Evolutionary conservation across 345 rosid genomes (phyloP).

Genomic region (Aquilaria yunnanensis): DNA sequence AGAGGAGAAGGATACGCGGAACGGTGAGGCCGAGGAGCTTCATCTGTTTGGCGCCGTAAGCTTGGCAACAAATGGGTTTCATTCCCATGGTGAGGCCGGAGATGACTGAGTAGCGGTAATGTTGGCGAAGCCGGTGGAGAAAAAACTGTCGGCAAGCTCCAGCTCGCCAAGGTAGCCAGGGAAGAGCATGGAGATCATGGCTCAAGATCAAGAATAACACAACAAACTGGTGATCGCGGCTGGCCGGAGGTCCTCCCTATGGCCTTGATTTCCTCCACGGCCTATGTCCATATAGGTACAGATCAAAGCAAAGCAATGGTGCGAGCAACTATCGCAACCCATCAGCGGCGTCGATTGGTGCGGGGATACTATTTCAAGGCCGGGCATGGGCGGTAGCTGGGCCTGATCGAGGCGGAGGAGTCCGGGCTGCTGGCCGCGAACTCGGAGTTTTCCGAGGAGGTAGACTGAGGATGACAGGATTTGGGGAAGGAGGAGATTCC

Average conservation of each 20-base stretch:
- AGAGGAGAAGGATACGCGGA: conserved; percentile 88
- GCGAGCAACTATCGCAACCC: no score
- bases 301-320: no score
- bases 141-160: conserved; percentile 92
- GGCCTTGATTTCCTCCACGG: conserved; percentile 69
- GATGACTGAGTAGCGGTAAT: conserved; percentile 93
- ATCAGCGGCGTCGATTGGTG: no score
- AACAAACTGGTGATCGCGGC: conserved; percentile 70
- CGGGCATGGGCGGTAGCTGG: no score
- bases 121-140: conserved; percentile 90
- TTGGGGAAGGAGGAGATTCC: no score
- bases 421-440: no score
- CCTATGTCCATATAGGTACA: conserved; percentile 48
- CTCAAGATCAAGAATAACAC: conserved; percentile 80
- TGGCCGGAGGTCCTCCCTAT: conserved; percentile 91
- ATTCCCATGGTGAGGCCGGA: conserved; percentile 99
- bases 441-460: no score
- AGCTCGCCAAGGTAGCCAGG: conserved; percentile 96
- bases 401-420: no score
- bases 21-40: conserved; percentile 88
- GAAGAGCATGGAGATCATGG: conserved; percentile 97
- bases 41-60: conserved; percentile 88
- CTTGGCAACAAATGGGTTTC: conserved; percentile 99
- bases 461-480: no score
- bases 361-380: no score